Evolutionary conservation across 805 yeast genomes (phyloP).

Genomic region (Lipomyces mesembrius): DNA sequence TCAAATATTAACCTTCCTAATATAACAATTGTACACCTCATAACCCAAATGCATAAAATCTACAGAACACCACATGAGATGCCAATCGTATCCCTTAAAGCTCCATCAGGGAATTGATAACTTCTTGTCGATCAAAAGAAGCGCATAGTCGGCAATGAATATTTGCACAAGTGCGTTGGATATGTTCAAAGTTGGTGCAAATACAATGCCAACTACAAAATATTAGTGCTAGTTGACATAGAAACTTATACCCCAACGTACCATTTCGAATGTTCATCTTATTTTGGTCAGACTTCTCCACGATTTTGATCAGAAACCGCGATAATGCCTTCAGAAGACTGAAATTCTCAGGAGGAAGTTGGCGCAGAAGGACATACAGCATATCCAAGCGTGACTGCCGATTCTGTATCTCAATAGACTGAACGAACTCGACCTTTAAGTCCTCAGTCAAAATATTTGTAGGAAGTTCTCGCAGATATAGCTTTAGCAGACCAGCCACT

Average conservation of each 20-base stretch:
- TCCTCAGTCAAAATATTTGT: slow-evolving; percentile 66
- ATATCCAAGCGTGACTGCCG: slow-evolving; percentile 39
- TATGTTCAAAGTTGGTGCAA: slow-evolving; percentile 77
- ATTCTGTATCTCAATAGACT: slow-evolving; percentile 44
- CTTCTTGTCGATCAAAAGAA: slow-evolving; percentile 60
- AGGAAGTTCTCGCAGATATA: slow-evolving; percentile 79
- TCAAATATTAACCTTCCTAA: background rate
- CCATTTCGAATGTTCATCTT: slow-evolving; percentile 81
- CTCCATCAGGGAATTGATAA: background rate
- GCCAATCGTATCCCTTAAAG: background rate
- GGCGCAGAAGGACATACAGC: slow-evolving; percentile 45
- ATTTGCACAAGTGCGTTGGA: slow-evolving; percentile 64
- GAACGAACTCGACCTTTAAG: slow-evolving; percentile 50
- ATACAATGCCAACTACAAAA: slow-evolving; percentile 63
- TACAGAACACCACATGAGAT: background rate
- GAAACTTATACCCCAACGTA: slow-evolving; percentile 10
- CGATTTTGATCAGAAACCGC: slow-evolving; percentile 66
- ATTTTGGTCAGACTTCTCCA: slow-evolving; percentile 63
- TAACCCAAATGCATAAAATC: background rate
- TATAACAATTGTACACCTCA: background rate
- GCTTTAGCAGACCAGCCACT: slow-evolving; percentile 80
- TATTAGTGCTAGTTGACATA: background rate
- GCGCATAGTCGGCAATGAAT: slow-evolving; percentile 64
- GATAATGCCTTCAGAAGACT: slow-evolving; percentile 69
- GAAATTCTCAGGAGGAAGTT: slow-evolving; percentile 59